phyloP scores from a whole-genome alignment of 495 filamentous ascomycete genomes.

The Choiromyces venosus region DNA sequence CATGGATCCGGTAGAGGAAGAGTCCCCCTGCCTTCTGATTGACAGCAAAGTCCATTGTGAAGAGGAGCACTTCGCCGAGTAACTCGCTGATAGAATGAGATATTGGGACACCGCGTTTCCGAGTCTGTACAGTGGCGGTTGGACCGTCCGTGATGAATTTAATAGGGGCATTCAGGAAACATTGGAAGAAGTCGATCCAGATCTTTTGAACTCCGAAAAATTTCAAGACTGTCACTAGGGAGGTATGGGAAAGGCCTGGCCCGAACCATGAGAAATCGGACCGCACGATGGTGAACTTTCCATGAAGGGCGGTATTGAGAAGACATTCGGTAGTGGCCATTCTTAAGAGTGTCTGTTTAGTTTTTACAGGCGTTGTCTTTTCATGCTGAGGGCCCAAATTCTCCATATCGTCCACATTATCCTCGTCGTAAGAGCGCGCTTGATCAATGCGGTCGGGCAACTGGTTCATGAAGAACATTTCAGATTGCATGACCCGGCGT shows the following conservation, averaged over 20 bases:
- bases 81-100: slow-evolving; percentile 56
- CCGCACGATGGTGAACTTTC: slow-evolving; percentile 56
- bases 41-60: slow-evolving; percentile 61
- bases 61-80: slow-evolving; percentile 58
- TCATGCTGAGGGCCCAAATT: not conserved
- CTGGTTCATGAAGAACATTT: slow-evolving; percentile 45
- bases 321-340: slow-evolving; percentile 59
- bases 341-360: slow-evolving; percentile 58
- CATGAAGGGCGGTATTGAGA: slow-evolving; percentile 54
- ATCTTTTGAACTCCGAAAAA: slow-evolving; percentile 58
- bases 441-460: slow-evolving; percentile 55
- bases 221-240: slow-evolving; percentile 51
- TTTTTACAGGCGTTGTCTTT: slow-evolving; percentile 49
- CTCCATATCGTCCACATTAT: not conserved
- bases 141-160: slow-evolving; percentile 55
- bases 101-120: slow-evolving; percentile 56
- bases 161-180: slow-evolving; percentile 56
- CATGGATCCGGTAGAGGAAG: slow-evolving; percentile 58
- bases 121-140: slow-evolving; percentile 44
- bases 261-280: slow-evolving; percentile 61
- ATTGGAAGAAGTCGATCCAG: slow-evolving; percentile 59
- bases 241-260: slow-evolving; percentile 57
- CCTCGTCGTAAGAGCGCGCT: slow-evolving; percentile 24
- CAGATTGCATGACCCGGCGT: slow-evolving; percentile 44
- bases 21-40: slow-evolving; percentile 54